Evolutionary conservation across 2,329 filamentous ascomycete species (phyloP).

Genomic region (Fusarium setosum): DNA sequence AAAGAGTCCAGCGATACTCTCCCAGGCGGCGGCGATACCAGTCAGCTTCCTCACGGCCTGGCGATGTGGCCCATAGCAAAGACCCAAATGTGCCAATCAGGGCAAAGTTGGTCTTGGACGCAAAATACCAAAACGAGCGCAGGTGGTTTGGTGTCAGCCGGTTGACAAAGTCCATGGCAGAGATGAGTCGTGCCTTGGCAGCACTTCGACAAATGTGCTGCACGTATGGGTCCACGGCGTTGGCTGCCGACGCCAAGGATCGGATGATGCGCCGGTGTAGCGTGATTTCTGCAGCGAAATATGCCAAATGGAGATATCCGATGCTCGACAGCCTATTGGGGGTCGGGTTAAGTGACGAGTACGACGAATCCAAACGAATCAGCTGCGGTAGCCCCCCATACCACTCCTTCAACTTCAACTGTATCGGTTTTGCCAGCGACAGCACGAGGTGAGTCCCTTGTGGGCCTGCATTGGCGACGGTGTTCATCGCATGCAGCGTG

Average conservation of each 20-base stretch:
- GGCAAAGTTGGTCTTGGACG: slow-evolving; percentile 90
- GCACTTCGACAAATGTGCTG: slow-evolving; percentile 93
- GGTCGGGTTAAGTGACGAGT: slow-evolving; percentile 48
- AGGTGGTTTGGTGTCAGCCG: slow-evolving; percentile 87
- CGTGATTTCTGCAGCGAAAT: slow-evolving; percentile 94
- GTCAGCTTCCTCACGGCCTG: slow-evolving; percentile 87
- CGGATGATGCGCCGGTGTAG: slow-evolving; percentile 92
- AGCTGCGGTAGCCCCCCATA: slow-evolving; percentile 74
- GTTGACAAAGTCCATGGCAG: slow-evolving; percentile 97
- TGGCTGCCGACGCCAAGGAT: slow-evolving; percentile 66
- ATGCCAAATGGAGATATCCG: slow-evolving; percentile 88
- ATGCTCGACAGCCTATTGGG: slow-evolving; percentile 67
- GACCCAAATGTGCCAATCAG: slow-evolving; percentile 95
- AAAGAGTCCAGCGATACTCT: slow-evolving; percentile 95
- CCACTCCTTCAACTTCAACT: slow-evolving; percentile 86
- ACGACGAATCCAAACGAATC: slow-evolving; percentile 75
- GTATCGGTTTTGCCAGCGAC: slow-evolving; percentile 82
- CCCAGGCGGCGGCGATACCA: slow-evolving; percentile 89
- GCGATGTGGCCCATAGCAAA: slow-evolving; percentile 88
- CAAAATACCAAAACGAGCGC: slow-evolving; percentile 93
- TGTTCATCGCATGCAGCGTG: slow-evolving; percentile 79
- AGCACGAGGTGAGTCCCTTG: slow-evolving; percentile 80
- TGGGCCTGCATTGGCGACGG: slow-evolving; percentile 72
- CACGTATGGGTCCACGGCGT: slow-evolving; percentile 78
- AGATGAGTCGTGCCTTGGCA: slow-evolving; percentile 93